Evolutionary conservation across 2,329 filamentous ascomycete genomes (phyloP).

Genomic region (Thermothelomyces thermophilus): DNA sequence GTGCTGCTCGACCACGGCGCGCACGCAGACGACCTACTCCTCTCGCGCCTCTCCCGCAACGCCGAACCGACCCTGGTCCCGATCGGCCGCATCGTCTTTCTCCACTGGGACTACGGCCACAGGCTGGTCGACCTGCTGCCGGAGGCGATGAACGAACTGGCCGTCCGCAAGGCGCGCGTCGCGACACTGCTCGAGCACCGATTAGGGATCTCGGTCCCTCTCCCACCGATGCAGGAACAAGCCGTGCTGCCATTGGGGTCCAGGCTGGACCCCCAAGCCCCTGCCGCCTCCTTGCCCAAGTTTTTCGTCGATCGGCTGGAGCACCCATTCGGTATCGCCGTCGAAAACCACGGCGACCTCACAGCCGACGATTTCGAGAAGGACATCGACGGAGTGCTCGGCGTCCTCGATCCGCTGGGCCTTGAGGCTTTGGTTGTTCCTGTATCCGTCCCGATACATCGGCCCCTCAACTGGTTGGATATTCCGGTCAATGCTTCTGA

Average conservation of each 20-base stretch:
- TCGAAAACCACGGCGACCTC: neutral
- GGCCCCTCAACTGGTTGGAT: too few species aligned
- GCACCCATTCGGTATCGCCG: neutral
- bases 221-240: neutral
- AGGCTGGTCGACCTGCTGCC: too few species aligned
- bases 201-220: neutral
- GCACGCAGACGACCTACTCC: neutral
- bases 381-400: neutral
- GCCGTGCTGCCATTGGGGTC: neutral
- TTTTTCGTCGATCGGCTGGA: neutral
- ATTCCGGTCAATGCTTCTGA: too few species aligned
- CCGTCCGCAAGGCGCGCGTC: neutral
- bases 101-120: neutral
- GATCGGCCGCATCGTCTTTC: constrained; percentile 2
- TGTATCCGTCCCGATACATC: too few species aligned
- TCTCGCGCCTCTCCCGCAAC: neutral
- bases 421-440: neutral
- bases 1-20: constrained; percentile 10
- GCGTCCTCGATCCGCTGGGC: neutral
- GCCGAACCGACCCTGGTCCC: neutral
- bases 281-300: neutral
- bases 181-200: neutral
- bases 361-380: neutral
- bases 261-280: neutral
- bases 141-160: neutral